phyloP scores from a whole-genome alignment of 2,329 filamentous ascomycete species.

The Neonectria coccinea region DNA sequence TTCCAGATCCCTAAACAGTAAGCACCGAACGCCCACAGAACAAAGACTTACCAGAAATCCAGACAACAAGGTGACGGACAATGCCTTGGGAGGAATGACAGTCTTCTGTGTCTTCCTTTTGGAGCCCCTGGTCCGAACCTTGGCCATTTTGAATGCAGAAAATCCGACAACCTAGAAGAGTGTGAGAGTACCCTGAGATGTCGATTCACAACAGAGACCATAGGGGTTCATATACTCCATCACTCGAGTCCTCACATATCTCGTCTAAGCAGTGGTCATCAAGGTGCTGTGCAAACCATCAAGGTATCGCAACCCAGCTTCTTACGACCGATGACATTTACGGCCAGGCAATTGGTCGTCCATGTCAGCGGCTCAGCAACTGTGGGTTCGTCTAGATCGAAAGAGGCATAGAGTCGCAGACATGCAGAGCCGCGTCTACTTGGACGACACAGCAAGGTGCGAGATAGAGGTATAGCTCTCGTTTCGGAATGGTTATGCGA shows the following conservation, averaged over 20 bases:
- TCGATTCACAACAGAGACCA: neutral
- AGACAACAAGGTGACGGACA: slow-evolving; percentile 52
- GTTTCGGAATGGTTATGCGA: neutral
- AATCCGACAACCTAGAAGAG: neutral
- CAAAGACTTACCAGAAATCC: slow-evolving; percentile 47
- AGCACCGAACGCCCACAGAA: no score
- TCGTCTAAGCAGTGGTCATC: slow-evolving; percentile 31
- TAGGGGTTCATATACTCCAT: slow-evolving; percentile 15
- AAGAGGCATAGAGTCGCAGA: slow-evolving; percentile 12
- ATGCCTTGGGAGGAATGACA: slow-evolving; percentile 36
- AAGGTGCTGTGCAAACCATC: slow-evolving; percentile 36
- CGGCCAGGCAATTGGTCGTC: slow-evolving; percentile 23
- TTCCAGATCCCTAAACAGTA: slow-evolving; percentile 69
- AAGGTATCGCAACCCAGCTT: slow-evolving; percentile 29
- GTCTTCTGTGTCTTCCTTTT: slow-evolving; percentile 30
- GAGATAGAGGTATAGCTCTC: neutral
- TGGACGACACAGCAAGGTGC: neutral
- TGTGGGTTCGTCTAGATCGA: neutral
- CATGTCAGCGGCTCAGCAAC: neutral
- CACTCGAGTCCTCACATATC: slow-evolving; percentile 9
- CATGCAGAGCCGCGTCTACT: slow-evolving; percentile 28
- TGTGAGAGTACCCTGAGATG: no score
- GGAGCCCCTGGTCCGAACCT: slow-evolving; percentile 26
- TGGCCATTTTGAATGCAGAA: slow-evolving; percentile 33
- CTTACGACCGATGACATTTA: slow-evolving; percentile 34